Evolutionary conservation across 148 eudicot species (phyloP).

Genomic region (Silene uniflora): DNA sequence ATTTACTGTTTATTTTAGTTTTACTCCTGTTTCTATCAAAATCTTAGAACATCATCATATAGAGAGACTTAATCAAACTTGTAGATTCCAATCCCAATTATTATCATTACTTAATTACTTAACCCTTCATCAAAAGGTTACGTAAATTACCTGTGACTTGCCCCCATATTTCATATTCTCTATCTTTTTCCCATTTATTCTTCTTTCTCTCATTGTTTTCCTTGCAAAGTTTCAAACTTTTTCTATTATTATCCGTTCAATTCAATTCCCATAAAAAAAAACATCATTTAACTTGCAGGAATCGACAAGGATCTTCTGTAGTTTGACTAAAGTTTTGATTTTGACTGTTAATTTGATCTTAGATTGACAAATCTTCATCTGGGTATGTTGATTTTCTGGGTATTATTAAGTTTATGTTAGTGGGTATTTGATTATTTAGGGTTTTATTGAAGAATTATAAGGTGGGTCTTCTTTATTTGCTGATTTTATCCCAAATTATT

Average conservation of each 20-base stretch:
- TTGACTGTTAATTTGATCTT: constrained; percentile 15
- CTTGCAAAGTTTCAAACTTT: constrained; percentile 6
- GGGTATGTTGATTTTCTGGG: constrained; percentile 20
- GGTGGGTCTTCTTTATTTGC: constrained; percentile 12
- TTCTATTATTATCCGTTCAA: not conserved
- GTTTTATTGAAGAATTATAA: constrained; percentile 17
- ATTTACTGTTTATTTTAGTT: not conserved
- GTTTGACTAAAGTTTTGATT: not conserved
- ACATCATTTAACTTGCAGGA: not conserved
- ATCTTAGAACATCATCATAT: constrained; percentile 3
- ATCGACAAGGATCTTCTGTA: not conserved
- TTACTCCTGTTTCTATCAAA: constrained; percentile 15
- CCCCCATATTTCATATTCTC: constrained; percentile 14
- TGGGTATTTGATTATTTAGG: constrained; percentile 21
- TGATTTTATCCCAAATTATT: constrained; percentile 22
- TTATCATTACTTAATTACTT: not conserved
- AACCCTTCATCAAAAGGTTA: constrained; percentile 13
- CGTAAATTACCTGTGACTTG: constrained; percentile 26
- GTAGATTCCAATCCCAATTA: not conserved
- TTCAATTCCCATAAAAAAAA: not conserved
- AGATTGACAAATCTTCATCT: constrained; percentile 14
- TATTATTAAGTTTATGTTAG: constrained; percentile 10
- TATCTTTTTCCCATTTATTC: not conserved
- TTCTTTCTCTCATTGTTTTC: constrained; percentile 7
- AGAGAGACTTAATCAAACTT: constrained; percentile 25